Percentiles rank a stretch among this genome's conserved stretches.
Conservation (phyloP, 2,329 filamentous ascomycete species). For the Colletotrichum acutatum region DNA sequence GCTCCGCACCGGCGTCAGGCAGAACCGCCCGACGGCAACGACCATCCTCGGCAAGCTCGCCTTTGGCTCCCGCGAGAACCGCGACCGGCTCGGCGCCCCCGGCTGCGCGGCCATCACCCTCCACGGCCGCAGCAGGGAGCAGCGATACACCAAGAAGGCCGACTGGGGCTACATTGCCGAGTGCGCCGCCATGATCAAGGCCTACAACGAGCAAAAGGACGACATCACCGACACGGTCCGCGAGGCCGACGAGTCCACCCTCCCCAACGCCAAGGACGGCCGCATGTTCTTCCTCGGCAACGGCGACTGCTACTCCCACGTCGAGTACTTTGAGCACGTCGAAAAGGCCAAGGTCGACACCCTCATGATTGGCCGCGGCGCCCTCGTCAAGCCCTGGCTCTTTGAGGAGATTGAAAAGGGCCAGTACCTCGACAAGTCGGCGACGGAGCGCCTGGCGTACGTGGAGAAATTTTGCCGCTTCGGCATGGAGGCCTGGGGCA, state of each 20-base stretch:
- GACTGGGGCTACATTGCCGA: conserved; percentile 96
- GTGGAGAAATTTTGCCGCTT: conserved; percentile 91
- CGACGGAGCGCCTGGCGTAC: conserved; percentile 84
- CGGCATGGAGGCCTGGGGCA: conserved; percentile 94
- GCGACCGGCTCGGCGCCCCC: conserved; percentile 76
- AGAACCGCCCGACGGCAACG: conserved; percentile 80
- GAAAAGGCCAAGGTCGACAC: conserved; percentile 83
- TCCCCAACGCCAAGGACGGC: conserved; percentile 72
- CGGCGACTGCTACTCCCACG: conserved; percentile 93
- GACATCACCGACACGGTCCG: conserved; percentile 78
- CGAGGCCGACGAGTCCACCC: conserved; percentile 80
- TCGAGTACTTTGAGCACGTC: conserved; percentile 85
- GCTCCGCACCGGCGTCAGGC: conserved; percentile 90
- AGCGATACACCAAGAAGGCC: conserved; percentile 91
- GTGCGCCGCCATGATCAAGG: conserved; percentile 85
- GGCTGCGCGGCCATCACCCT: conserved; percentile 96
- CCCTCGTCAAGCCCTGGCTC: conserved; percentile 97
- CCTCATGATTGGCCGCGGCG: conserved; percentile 98
- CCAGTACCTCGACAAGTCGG: conserved; percentile 96
- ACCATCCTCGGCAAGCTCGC: conserved; percentile 86
- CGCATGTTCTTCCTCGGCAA: conserved; percentile 95
- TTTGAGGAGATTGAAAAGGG: conserved; percentile 95
- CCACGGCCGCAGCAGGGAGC: conserved; percentile 92
- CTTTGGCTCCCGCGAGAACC: conserved; percentile 79
- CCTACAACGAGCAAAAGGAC: conserved; percentile 77